Percentiles rank a stretch among this genome's conserved stretches.
Evolutionary conservation across 2,329 filamentous ascomycete species (phyloP).

Genomic region (Aaosphaeria arxii): DNA sequence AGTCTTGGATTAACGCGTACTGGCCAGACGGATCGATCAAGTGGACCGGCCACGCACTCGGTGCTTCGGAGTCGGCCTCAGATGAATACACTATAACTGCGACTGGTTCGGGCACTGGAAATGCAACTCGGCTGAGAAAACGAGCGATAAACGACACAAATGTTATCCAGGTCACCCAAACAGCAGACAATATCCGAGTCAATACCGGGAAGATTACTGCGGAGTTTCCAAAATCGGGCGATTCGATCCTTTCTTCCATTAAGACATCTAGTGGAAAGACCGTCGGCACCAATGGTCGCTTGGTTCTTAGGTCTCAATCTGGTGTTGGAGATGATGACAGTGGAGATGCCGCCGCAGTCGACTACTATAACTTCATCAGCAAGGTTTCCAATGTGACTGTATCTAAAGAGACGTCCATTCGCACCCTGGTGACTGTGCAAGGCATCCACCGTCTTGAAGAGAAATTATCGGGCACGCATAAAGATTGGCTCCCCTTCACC

Average conservation of each 20-base stretch:
- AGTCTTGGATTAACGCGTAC: slow-evolving; percentile 58
- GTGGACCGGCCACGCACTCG: slow-evolving; percentile 59
- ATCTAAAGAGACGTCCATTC: slow-evolving; percentile 41
- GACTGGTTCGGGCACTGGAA: slow-evolving; percentile 18
- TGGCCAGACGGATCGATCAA: slow-evolving; percentile 62
- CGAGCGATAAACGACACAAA: slow-evolving; percentile 10
- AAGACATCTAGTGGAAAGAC: slow-evolving; percentile 38
- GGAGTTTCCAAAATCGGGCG: slow-evolving; percentile 33
- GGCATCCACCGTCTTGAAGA: slow-evolving; percentile 33
- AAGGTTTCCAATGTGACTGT: slow-evolving; percentile 52
- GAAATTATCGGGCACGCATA: slow-evolving; percentile 29
- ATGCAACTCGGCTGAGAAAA: slow-evolving; percentile 5
- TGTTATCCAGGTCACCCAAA: slow-evolving; percentile 21
- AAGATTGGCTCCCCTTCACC: slow-evolving; percentile 54
- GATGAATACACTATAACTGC: slow-evolving; percentile 46
- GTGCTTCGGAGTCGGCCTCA: slow-evolving; percentile 39
- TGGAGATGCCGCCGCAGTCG: slow-evolving; percentile 34
- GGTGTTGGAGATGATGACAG: slow-evolving; percentile 39
- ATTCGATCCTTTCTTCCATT: slow-evolving; percentile 26
- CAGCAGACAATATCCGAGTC: slow-evolving; percentile 20
- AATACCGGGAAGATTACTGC: slow-evolving; percentile 31
- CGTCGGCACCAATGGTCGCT: slow-evolving; percentile 36
- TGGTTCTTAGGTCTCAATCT: slow-evolving; percentile 54
- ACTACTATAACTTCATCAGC: slow-evolving; percentile 49
- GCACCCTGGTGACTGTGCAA: slow-evolving; percentile 48